These are phyloP conservation scores for Psidium guajava DNA, from an alignment of 345 rosid genomes.

Conservation along the genomic window DNA sequence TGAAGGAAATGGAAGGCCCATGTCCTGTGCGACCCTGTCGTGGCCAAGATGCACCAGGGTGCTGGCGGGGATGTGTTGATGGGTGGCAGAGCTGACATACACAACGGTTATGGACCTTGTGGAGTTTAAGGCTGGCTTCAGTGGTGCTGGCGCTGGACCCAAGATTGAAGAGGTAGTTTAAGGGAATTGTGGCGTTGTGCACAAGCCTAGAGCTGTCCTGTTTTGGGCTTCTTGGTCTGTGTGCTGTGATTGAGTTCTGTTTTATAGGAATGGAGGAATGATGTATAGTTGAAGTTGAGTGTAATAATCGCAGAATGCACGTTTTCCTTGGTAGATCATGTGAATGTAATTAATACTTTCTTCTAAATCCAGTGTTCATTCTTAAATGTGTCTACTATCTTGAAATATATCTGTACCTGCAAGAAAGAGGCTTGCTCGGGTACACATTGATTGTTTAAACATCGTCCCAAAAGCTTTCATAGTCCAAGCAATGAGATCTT, in stretches of 20 bases:
- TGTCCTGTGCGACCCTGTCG: constrained; percentile 7
- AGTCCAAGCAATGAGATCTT: not conserved
- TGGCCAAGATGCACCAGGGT: constrained; percentile 6
- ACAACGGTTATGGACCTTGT: not conserved
- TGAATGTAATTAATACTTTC: not conserved
- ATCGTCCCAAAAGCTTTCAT: not conserved
- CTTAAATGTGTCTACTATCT: not conserved
- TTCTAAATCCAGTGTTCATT: not conserved
- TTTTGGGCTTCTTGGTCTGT: not conserved
- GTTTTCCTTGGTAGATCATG: not conserved
- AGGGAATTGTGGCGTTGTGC: not conserved
- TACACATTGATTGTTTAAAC: not conserved
- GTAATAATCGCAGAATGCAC: not conserved
- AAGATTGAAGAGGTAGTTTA: constrained; percentile 8
- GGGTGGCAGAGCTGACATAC: not conserved
- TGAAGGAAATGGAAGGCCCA: constrained; percentile 7
- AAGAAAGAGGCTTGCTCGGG: not conserved
- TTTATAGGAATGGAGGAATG: not conserved
- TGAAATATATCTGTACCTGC: not conserved
- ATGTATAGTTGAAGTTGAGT: not conserved
- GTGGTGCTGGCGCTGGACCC: constrained; percentile 1
- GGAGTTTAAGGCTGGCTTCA: not conserved
- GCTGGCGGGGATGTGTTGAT: not conserved
- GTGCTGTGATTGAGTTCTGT: not conserved
- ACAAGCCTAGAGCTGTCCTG: not conserved